Conservation (phyloP, 345 rosid genomes). For the Pseudoturritis turrita region DNA sequence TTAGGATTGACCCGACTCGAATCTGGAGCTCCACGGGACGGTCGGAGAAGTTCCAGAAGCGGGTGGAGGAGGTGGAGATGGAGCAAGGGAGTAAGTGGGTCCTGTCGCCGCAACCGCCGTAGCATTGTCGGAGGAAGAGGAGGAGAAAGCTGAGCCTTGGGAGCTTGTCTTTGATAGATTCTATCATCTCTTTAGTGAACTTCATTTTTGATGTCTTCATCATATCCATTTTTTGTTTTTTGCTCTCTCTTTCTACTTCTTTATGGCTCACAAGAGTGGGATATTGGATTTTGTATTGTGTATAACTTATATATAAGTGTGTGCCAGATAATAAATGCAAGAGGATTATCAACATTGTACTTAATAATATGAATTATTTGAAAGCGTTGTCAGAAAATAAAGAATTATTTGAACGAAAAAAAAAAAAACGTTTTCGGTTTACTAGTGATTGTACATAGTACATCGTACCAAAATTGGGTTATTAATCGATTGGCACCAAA, state of each 20-base stretch:
- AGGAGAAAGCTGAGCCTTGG: constrained; percentile 38
- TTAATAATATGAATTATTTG: background rate
- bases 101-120: constrained; percentile 68
- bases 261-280: constrained; percentile 14
- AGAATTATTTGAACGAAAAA: background rate
- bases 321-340: constrained; percentile 6
- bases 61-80: constrained; percentile 28
- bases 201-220: constrained; percentile 33
- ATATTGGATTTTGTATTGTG: constrained; percentile 1
- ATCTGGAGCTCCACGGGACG: constrained; percentile 69
- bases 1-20: constrained; percentile 78
- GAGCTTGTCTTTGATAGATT: constrained; percentile 36
- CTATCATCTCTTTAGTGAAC: constrained; percentile 38
- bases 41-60: constrained; percentile 76
- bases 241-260: background rate
- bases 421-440: background rate
- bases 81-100: constrained; percentile 36
- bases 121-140: constrained; percentile 38
- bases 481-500: background rate
- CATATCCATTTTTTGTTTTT: background rate
- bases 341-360: background rate
- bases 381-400: no score
- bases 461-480: background rate
- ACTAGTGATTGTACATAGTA: background rate
- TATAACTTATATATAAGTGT: background rate